Percentiles rank a stretch among this genome's conserved stretches.
These are phyloP conservation scores for Sarcodon aspratus DNA, from an alignment of 768 basidiomycete species.

Conservation along the genomic window DNA sequence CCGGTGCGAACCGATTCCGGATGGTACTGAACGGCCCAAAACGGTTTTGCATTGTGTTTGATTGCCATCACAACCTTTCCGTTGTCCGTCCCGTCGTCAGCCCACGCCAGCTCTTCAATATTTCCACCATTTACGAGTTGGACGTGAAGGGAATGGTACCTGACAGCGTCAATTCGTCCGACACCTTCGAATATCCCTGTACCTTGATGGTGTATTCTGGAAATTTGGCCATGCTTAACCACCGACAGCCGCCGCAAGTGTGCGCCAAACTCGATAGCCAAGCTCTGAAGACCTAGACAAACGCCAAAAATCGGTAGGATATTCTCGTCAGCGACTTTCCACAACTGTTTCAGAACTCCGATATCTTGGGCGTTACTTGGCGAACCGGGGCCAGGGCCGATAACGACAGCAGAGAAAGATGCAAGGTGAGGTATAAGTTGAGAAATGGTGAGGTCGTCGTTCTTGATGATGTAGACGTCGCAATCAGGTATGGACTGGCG, in stretches of 20 bases:
- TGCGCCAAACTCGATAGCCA: slow-evolving; percentile 56
- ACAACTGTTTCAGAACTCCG: slow-evolving; percentile 59
- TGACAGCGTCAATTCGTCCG: slow-evolving; percentile 44
- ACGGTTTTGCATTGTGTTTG: slow-evolving; percentile 51
- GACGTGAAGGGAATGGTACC: slow-evolving; percentile 74
- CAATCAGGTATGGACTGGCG: slow-evolving; percentile 50
- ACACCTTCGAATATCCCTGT: slow-evolving; percentile 52
- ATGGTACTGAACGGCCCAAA: slow-evolving; percentile 87
- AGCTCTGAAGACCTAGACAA: slow-evolving; percentile 73
- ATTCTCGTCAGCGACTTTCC: slow-evolving; percentile 42
- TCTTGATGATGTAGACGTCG: slow-evolving; percentile 60
- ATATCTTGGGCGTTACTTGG: slow-evolving; percentile 51
- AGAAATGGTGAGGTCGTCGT: slow-evolving; percentile 43
- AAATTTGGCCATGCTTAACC: slow-evolving; percentile 78
- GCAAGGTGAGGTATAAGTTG: slow-evolving; percentile 41
- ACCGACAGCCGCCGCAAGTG: slow-evolving; percentile 41
- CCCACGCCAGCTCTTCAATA: slow-evolving; percentile 63
- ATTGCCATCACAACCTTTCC: slow-evolving; percentile 67
- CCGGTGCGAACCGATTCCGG: slow-evolving; percentile 74
- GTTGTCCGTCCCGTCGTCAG: slow-evolving; percentile 54
- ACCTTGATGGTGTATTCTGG: slow-evolving; percentile 45
- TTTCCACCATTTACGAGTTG: slow-evolving; percentile 31
- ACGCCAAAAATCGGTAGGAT: slow-evolving; percentile 73
- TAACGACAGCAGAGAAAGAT: slow-evolving; percentile 56
- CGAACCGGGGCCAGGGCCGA: slow-evolving; percentile 78